phyloP scores from a whole-genome alignment of 2,329 filamentous ascomycete genomes.

The Aureobasidium melanogenum region DNA sequence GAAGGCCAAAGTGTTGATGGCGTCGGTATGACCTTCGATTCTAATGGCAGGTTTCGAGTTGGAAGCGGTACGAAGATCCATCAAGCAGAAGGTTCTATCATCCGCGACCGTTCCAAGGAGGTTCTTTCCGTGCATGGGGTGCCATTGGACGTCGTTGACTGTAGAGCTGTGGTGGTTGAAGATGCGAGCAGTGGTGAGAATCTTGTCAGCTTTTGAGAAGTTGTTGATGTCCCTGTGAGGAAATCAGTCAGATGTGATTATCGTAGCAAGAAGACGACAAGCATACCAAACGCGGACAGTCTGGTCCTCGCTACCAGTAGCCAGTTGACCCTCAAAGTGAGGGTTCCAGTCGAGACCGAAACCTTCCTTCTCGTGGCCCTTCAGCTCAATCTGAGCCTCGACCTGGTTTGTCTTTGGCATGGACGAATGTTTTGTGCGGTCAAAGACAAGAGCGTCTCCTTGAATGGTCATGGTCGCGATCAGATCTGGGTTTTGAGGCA shows the following conservation, averaged over 20 bases:
- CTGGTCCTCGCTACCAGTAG: constrained; percentile 83
- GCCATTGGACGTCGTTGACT: constrained; percentile 95
- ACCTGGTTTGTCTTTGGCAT: constrained; percentile 56
- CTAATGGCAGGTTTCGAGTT: constrained; percentile 41
- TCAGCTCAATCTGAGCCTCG: constrained; percentile 73
- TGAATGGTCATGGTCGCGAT: constrained; percentile 90
- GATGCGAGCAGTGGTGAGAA: constrained; percentile 59
- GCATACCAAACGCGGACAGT: constrained; percentile 83
- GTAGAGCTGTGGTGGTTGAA: constrained; percentile 85
- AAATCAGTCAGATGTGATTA: constrained; percentile 54
- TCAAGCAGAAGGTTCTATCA: constrained; percentile 83
- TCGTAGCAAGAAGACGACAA: background rate
- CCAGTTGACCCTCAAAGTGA: constrained; percentile 69
- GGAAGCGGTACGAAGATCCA: constrained; percentile 68
- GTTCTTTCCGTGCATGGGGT: constrained; percentile 67
- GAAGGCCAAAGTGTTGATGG: constrained; percentile 93
- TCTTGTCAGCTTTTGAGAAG: constrained; percentile 60
- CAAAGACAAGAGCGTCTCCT: constrained; percentile 83
- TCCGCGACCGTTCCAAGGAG: constrained; percentile 92
- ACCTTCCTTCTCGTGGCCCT: constrained; percentile 80
- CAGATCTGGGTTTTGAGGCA: constrained; percentile 93
- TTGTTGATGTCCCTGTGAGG: constrained; percentile 80
- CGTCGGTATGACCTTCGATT: constrained; percentile 75
- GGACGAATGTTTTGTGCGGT: constrained; percentile 85
- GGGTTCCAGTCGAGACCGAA: constrained; percentile 93